Base-by-base conservation (phyloP, 495 filamentous ascomycete genomes). In the Polyplosphaeria fusca region DNA sequence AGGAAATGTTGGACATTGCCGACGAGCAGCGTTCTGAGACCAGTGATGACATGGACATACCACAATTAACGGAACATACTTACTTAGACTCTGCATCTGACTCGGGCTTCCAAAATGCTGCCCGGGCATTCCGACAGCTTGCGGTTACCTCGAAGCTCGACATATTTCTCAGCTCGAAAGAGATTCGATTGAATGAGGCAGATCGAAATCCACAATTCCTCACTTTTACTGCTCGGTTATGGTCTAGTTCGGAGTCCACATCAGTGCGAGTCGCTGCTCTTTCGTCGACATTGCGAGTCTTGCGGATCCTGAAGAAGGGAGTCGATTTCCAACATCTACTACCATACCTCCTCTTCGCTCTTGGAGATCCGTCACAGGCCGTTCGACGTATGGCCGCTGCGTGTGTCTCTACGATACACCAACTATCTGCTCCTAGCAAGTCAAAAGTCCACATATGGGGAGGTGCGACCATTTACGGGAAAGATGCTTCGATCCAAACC, bases 321-420 rank as follows among this genome's bases (percentile, higher is more conserved):
- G 69, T 77, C 24, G 76, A 70, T 30, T 59, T 70, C 22, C 70
- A 70, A 58, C 20, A 24, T 38, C 18, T 71, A 40, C 58, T 95
- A 24, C 91, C 91, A 13, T 95, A 94, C 68, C 68, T 83, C 26
- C 67, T 95, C 28, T 75, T 74, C 49, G 87, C 86, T 7, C 78
- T 98, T 16, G 73, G 82, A 23, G 93, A 98, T 68, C 70, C 79
- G 2, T 83, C 86, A 1, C 78, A 80, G 49, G 84, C 78, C 41
- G 86, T 96, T 47, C 83, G 93, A 25, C 80, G 82, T 19, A 82
- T 88, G 32, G 86, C 90, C 18, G 82, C 84, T 26, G 78, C 85
- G 37, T 77, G 90, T 24, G 59, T 86, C 7, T 60, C 73, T 2
- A 68, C 75, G 11, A 55, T 89, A 4, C 35, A 28, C 4, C 40